These are phyloP conservation scores for Gossypium arboreum DNA, from an alignment of 345 rosid species.

Conservation along the genomic window DNA sequence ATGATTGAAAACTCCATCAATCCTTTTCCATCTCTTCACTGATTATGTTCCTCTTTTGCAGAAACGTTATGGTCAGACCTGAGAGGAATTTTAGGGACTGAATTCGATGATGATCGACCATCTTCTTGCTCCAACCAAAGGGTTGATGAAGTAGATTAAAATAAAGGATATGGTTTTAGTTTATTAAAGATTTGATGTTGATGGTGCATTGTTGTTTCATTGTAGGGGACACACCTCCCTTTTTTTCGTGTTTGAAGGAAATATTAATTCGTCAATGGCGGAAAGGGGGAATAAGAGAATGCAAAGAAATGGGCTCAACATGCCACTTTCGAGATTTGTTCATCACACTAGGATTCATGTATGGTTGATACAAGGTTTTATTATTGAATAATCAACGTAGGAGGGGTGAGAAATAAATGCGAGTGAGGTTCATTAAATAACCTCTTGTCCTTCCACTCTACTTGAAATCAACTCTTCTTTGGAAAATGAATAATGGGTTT, in stretches of 20 bases:
- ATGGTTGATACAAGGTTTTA: background rate
- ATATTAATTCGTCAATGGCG: background rate
- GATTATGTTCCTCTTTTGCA: background rate
- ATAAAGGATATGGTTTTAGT: background rate
- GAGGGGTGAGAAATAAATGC: no score
- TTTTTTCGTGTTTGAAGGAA: background rate
- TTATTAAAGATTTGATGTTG: background rate
- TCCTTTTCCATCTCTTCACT: background rate
- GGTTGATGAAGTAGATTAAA: background rate
- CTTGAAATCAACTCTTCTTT: background rate
- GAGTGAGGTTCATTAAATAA: background rate
- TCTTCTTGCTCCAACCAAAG: background rate
- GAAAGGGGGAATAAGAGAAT: background rate
- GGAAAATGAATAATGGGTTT: background rate
- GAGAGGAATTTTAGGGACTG: background rate
- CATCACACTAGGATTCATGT: background rate
- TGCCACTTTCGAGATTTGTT: background rate
- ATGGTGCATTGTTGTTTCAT: background rate
- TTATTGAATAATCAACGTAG: no score
- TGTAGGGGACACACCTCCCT: background rate
- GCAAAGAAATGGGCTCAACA: background rate
- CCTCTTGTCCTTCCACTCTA: background rate
- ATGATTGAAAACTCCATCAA: background rate
- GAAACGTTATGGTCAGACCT: background rate
- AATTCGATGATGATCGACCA: background rate